Base-by-base conservation (phyloP, 352 stramenopile species). In the Phytophthora sp. region DNA sequence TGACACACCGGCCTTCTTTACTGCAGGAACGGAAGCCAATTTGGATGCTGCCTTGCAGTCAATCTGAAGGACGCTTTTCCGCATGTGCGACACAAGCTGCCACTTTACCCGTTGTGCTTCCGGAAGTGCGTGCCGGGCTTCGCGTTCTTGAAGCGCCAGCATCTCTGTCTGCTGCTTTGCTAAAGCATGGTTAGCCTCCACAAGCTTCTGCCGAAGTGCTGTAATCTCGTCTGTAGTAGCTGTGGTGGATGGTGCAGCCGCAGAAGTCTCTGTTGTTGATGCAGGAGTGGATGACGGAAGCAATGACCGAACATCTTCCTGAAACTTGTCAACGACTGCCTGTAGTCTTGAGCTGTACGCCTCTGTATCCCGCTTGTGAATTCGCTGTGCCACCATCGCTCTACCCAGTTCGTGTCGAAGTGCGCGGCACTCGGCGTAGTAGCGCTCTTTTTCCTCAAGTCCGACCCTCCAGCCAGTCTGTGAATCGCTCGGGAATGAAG, bases 101-200 rank as follows among this genome's bases (percentile, higher is more conserved):
- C 69, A 78, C 56, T 86, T 90, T 31, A 92, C 64, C 6, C 83
- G 75, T 39, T 88, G 77, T 13, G 75, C 79, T 62, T 92, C 83
- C 18, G 82, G 79, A 0, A 87, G 54, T 5, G 79, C 73, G 52
- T 90, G 81, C 18, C 83, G 78, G 44, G 81, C 56, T 45, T 92
- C 83, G 5, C 69, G 79, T 43, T 92, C 83, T 62, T 89, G 75
- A 18, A 90, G 66, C 18, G 76, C 69, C 35, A 92, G 52, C 51
- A 90, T 83, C 45, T 89, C 80, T 2, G 79, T 82, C 28, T 90
- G 75, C 53, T 88, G 79, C 13, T 79, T 75, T 10, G 77, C 79
- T 21, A 92, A 62, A 5, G 79, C 69, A 26, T 90, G 77, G 7
- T 92, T 89, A 15, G 83, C 71, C 31, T 92, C 79, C 21, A 90